Evolutionary conservation across 345 rosid species (phyloP).

Genomic region (Erucastrum elatum): DNA sequence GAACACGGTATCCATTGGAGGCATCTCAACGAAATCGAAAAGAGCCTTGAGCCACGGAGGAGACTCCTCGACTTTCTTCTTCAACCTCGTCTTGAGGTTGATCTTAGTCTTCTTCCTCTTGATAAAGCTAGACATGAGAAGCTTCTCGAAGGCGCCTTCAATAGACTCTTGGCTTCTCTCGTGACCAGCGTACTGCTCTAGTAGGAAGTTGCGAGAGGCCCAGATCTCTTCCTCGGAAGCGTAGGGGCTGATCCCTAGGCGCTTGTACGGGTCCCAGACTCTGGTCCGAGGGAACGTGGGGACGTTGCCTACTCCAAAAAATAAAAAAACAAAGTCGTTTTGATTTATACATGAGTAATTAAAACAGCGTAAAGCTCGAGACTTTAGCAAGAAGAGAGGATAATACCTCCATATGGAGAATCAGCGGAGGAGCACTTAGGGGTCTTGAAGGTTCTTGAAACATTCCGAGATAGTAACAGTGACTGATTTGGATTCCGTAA

Average conservation of each 20-base stretch:
- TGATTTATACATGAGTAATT: background rate
- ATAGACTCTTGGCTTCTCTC: constrained; percentile 92
- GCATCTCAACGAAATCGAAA: constrained; percentile 80
- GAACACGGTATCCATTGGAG: constrained; percentile 75
- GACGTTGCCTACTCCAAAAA: constrained; percentile 47
- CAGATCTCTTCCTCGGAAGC: constrained; percentile 97
- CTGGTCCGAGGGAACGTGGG: constrained; percentile 67
- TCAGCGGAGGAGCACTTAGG: constrained; percentile 56
- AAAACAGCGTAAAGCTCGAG: background rate
- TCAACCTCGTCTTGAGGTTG: constrained; percentile 75
- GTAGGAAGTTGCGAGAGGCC: constrained; percentile 93
- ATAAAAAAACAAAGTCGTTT: background rate
- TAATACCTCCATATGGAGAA: constrained; percentile 71
- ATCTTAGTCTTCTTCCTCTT: constrained; percentile 82
- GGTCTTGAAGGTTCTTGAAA: constrained; percentile 39
- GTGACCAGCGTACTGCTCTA: constrained; percentile 82
- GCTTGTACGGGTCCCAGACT: constrained; percentile 91
- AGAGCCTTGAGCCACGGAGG: constrained; percentile 86
- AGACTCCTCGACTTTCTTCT: constrained; percentile 94
- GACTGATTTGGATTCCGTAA: constrained; percentile 27
- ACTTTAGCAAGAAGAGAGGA: background rate
- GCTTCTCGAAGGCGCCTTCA: constrained; percentile 95
- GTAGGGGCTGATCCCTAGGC: constrained; percentile 71
- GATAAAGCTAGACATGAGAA: constrained; percentile 76
- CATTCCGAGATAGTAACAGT: constrained; percentile 29